Percentiles rank a stretch among this genome's conserved stretches.
Conservation (phyloP, 2,329 filamentous ascomycete species). For the Purpureocillium takamizusanense region DNA sequence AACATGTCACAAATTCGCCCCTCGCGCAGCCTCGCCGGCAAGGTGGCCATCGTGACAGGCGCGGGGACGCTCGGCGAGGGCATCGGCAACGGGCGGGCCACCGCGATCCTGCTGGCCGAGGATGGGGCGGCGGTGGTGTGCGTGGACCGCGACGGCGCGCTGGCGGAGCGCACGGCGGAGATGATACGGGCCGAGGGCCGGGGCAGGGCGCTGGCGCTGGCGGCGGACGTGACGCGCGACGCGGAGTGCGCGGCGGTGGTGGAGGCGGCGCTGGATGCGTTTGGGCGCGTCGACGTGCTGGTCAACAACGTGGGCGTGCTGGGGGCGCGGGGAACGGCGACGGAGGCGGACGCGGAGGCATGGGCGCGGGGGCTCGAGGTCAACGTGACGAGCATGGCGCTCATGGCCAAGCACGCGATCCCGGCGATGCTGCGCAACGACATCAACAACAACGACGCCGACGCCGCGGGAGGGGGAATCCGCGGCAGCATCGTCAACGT, state of each 20-base stretch:
- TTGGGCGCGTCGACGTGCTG: conserved; percentile 51
- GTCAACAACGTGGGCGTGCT: conserved; percentile 57
- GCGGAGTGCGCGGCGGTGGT: conserved; percentile 38
- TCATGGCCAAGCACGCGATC: conserved; percentile 53
- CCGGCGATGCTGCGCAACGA: conserved; percentile 49
- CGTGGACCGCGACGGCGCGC: conserved; percentile 39
- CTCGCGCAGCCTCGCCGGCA: conserved; percentile 15
- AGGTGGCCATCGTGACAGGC: conserved; percentile 16
- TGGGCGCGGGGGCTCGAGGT: conserved; percentile 50
- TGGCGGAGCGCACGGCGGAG: conserved; percentile 43
- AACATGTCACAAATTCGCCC: conserved; percentile 7
- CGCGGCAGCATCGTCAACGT: conserved; percentile 50
- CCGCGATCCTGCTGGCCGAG: conserved; percentile 48
- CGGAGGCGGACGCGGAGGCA: conserved; percentile 48
- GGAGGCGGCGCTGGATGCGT: conserved; percentile 32
- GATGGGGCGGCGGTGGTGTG: conserved; percentile 52
- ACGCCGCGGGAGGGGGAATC: too few relatives aligned
- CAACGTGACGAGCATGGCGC: conserved; percentile 57
- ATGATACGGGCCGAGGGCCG: conserved; percentile 35
- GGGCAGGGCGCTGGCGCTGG: conserved; percentile 30
- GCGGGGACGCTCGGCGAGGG: conserved; percentile 37
- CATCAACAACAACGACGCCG: too few relatives aligned
- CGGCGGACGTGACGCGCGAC: conserved; percentile 46
- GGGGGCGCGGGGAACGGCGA: conserved; percentile 49
- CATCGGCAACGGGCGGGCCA: conserved; percentile 51